Evolutionary conservation across 345 rosid genomes (phyloP).

Genomic region (Gossypium anomalum): DNA sequence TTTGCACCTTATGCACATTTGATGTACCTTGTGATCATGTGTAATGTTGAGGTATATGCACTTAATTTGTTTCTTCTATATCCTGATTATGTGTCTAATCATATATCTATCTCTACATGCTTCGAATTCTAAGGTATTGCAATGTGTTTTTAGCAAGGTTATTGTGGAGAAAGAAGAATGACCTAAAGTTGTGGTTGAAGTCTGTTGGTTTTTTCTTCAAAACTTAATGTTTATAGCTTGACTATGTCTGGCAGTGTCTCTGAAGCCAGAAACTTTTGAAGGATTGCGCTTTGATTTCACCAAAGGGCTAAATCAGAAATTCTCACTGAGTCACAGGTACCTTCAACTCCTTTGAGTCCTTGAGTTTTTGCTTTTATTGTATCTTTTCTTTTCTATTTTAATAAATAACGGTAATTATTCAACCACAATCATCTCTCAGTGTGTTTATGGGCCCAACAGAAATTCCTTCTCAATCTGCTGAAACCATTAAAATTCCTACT

Average conservation of each 20-base stretch:
- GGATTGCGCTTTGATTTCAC: conserved; percentile 94
- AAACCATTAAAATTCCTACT: conserved; percentile 82
- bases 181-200: not conserved
- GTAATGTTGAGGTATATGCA: not conserved
- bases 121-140: not conserved
- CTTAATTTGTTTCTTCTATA: not conserved
- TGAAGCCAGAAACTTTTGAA: conserved; percentile 89
- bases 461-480: conserved; percentile 81
- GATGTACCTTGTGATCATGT: not conserved
- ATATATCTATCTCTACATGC: not conserved
- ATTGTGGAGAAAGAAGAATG: not conserved
- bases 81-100: not conserved
- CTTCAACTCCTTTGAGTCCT: not conserved
- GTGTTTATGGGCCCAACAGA: conserved; percentile 93
- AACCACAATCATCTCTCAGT: conserved; percentile 36
- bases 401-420: conserved; percentile 2
- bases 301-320: conserved; percentile 79
- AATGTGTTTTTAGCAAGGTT: not conserved
- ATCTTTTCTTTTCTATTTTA: conserved; percentile 10
- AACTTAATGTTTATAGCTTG: conserved; percentile 12
- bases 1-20: not conserved
- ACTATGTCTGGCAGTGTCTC: conserved; percentile 64
- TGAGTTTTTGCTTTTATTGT: not conserved
- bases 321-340: conserved; percentile 88
- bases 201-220: not conserved